Percentiles rank a stretch among this genome's conserved stretches.
Evolutionary conservation across 2,329 filamentous ascomycete genomes (phyloP).

Genomic region (Pseudogymnoascus sp.): DNA sequence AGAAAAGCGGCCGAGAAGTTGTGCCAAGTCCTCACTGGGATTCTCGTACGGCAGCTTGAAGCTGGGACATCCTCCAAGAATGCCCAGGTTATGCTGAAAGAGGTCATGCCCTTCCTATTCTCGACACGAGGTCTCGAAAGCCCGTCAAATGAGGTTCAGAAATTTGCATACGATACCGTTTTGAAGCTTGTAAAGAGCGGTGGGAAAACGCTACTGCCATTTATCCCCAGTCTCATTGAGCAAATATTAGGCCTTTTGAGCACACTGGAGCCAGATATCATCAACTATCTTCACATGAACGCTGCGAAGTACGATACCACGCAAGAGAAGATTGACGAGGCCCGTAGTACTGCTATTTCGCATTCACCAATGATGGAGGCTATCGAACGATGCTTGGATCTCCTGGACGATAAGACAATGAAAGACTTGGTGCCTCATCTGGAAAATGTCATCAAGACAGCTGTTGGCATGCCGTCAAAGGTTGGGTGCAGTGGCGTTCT

Average conservation of each 20-base stretch:
- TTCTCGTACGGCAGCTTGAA: slow-evolving; percentile 77
- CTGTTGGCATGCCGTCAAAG: slow-evolving; percentile 87
- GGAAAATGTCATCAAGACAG: slow-evolving; percentile 71
- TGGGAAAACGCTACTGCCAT: slow-evolving; percentile 67
- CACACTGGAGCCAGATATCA: slow-evolving; percentile 75
- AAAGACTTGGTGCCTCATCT: slow-evolving; percentile 61
- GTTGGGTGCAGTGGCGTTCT: slow-evolving; percentile 82
- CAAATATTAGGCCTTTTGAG: slow-evolving; percentile 75
- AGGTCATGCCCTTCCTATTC: slow-evolving; percentile 82
- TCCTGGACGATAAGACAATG: slow-evolving; percentile 73
- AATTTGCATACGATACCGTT: slow-evolving; percentile 74
- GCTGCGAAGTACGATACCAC: slow-evolving; percentile 76
- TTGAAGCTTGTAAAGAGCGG: slow-evolving; percentile 86
- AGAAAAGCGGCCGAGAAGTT: slow-evolving; percentile 71
- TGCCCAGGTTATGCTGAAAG: slow-evolving; percentile 69
- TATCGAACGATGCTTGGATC: slow-evolving; percentile 79
- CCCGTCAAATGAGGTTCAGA: slow-evolving; percentile 75
- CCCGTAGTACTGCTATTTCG: slow-evolving; percentile 72
- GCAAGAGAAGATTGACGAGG: slow-evolving; percentile 81
- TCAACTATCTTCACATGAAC: slow-evolving; percentile 90
- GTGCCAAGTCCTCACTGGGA: slow-evolving; percentile 75
- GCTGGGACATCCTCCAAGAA: slow-evolving; percentile 62
- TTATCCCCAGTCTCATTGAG: slow-evolving; percentile 72
- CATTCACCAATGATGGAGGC: slow-evolving; percentile 86
- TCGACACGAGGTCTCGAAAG: slow-evolving; percentile 86